Base-by-base conservation (phyloP, 1,284 basidiomycete genomes). In the Athelia sp. region DNA sequence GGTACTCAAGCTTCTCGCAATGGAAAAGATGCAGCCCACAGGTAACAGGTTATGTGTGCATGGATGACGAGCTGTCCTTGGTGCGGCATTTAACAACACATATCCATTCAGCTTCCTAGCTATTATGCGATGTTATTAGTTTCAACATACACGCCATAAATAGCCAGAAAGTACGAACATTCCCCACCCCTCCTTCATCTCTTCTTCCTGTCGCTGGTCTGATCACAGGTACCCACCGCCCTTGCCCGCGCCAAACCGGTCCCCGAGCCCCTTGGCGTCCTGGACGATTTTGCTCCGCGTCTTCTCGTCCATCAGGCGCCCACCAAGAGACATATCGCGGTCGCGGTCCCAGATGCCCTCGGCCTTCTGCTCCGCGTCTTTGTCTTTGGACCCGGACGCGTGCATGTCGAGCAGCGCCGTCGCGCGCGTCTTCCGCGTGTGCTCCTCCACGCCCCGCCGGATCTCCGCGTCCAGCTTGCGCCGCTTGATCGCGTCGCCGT, bases 291-390 rank as follows among this genome's bases (percentile, higher is more conserved):
- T 83, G 48, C 78, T 73, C 50, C 93, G 76, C 62, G 89, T 84
- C 50, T 75, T 77, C 55, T 94, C 92, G 58, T 89, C 90, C 85
- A 97, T 85, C 34, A 95, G 69, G 46, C 89, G 71, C 4, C 93
- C 93, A 3, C 84, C 84, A 13, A 94, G 61, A 3, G 79, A 79
- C 91, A 97, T 94, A 67, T 94, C 91, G 19, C 90, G 74, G 35
- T 81, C 73, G 58, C 90, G 90, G 58, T 97, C 93, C 93, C 93
- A 97, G 38, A 95, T 90, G 0, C 62, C 84, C 0, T 79, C 68
- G 0, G 78, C 69, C 43, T 75, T 77, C 26, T 82, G 79, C 13
- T 81, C 68, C 4, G 71, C 66, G 11, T 75, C 74, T 18, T 72
- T 69, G 35, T 64, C 58, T 34, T 70, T 66, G 21, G 60, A 56